Percentiles rank a stretch among this genome's conserved stretches.
phyloP scores from a whole-genome alignment of 2,329 filamentous ascomycete genomes.

The Ascosphaera apis region DNA sequence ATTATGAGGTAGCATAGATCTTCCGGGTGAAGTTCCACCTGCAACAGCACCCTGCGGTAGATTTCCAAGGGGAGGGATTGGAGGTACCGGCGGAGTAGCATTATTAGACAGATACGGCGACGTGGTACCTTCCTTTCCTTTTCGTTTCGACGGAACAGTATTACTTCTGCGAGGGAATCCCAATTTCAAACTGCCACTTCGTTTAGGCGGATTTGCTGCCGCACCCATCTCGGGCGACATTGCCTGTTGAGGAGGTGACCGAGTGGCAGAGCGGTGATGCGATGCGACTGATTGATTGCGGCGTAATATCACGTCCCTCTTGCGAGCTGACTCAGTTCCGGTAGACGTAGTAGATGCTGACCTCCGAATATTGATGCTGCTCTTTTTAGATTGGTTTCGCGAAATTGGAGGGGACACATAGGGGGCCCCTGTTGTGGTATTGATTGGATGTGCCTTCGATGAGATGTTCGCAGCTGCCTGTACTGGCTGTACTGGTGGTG shows the following conservation, averaged over 20 bases:
- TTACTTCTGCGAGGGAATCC: constrained; percentile 54
- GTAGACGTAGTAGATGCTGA: constrained; percentile 76
- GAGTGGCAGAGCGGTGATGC: constrained; percentile 29
- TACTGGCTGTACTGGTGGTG: too few species aligned
- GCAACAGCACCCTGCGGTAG: constrained; percentile 8
- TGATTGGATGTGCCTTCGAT: too few species aligned
- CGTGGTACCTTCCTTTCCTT: constrained; percentile 21
- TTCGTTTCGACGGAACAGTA: constrained; percentile 64
- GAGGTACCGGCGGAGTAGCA: constrained; percentile 11
- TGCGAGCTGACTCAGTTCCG: constrained; percentile 65
- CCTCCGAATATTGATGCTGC: constrained; percentile 29
- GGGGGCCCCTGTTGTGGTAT: too few species aligned
- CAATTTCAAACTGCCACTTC: constrained; percentile 23
- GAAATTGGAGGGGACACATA: too few species aligned
- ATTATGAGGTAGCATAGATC: too few species aligned
- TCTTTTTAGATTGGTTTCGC: too few species aligned
- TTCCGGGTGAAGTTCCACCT: background rate
- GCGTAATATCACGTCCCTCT: constrained; percentile 48
- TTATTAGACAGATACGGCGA: constrained; percentile 23
- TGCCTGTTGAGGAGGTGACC: constrained; percentile 21
- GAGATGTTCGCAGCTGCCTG: too few species aligned
- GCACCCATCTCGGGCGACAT: constrained; percentile 41
- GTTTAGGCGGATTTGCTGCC: constrained; percentile 39
- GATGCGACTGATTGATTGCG: constrained; percentile 83
- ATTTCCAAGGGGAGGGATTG: constrained; percentile 7